Conservation (phyloP, 2,329 filamentous ascomycete genomes). For the Pyricularia grisea region DNA sequence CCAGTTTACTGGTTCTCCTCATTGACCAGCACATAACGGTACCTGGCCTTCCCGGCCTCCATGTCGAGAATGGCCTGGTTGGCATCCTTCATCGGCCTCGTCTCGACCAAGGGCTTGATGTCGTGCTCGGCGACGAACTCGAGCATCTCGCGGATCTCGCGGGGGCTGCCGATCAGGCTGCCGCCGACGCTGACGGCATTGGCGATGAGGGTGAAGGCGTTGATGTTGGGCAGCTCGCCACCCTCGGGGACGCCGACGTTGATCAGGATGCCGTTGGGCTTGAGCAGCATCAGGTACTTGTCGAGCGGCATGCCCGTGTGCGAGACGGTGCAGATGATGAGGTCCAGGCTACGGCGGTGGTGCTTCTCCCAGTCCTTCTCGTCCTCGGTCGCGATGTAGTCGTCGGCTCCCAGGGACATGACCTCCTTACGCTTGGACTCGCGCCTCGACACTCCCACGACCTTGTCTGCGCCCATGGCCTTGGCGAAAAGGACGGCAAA, state of each 20-base stretch:
- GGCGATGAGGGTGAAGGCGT: conserved; percentile 46
- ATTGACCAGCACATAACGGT: conserved; percentile 38
- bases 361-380: conserved; percentile 45
- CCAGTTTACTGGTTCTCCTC: conserved; percentile 7
- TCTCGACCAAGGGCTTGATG: conserved; percentile 47
- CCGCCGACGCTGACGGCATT: conserved; percentile 45
- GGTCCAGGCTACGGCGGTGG: conserved; percentile 40
- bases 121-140: conserved; percentile 47
- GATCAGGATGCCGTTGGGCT: conserved; percentile 57
- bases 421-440: conserved; percentile 9
- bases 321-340: conserved; percentile 52
- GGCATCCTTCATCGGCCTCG: conserved; percentile 45
- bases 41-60: conserved; percentile 43
- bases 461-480: conserved; percentile 11
- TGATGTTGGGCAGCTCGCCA: conserved; percentile 30
- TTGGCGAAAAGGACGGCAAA: conserved; percentile 11
- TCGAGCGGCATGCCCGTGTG: conserved; percentile 46
- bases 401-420: conserved; percentile 9
- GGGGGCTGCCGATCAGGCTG: conserved; percentile 36
- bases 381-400: conserved; percentile 26
- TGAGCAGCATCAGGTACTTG: conserved; percentile 53
- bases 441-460: conserved; percentile 10
- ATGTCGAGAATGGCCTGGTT: conserved; percentile 50
- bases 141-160: conserved; percentile 56
- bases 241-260: conserved; percentile 58